phyloP scores from a whole-genome alignment of 169 alveolate genomes.

The Babesia ovata region DNA sequence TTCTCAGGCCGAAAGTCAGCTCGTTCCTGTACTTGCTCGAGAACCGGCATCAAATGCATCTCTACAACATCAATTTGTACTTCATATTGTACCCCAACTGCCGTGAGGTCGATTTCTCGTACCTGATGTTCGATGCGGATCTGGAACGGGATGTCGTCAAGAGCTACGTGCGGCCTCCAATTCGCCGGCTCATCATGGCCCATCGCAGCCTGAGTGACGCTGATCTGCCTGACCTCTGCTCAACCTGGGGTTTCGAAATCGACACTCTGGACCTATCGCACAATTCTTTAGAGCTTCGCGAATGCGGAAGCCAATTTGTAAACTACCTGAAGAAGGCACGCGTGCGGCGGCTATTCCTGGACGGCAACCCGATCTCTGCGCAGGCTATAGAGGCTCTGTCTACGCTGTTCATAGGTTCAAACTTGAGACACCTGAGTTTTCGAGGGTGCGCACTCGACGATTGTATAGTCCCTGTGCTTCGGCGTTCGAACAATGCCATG shows the following conservation, averaged over 20 bases:
- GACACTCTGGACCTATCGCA: conserved; percentile 38
- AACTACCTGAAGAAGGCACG: conserved; percentile 14
- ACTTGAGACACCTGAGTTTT: conserved; percentile 34
- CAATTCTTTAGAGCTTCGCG: conserved; percentile 14
- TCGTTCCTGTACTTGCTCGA: conserved; percentile 7
- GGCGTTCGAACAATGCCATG: neutral
- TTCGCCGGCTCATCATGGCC: conserved; percentile 1
- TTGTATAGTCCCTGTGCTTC: conserved; percentile 1
- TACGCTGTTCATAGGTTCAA: neutral
- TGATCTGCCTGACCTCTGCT: conserved; percentile 17
- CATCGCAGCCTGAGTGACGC: conserved; percentile 39
- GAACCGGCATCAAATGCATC: conserved; percentile 2
- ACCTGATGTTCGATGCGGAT: neutral
- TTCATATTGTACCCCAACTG: conserved; percentile 26
- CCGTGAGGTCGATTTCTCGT: conserved; percentile 8
- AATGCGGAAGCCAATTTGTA: conserved; percentile 8
- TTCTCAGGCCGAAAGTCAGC: conserved; percentile 1
- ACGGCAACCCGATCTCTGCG: conserved; percentile 49
- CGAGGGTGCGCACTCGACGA: conserved; percentile 44
- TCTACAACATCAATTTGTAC: conserved; percentile 7
- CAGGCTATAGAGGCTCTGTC: neutral
- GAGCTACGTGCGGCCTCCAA: conserved; percentile 6
- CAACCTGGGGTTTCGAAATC: conserved; percentile 23
- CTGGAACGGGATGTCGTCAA: conserved; percentile 10
- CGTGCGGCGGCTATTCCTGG: conserved; percentile 37